Evolutionary conservation across 805 yeast species (phyloP), one percentile per base, ranked within the genome.

Genomic region (Candida maris): DNA sequence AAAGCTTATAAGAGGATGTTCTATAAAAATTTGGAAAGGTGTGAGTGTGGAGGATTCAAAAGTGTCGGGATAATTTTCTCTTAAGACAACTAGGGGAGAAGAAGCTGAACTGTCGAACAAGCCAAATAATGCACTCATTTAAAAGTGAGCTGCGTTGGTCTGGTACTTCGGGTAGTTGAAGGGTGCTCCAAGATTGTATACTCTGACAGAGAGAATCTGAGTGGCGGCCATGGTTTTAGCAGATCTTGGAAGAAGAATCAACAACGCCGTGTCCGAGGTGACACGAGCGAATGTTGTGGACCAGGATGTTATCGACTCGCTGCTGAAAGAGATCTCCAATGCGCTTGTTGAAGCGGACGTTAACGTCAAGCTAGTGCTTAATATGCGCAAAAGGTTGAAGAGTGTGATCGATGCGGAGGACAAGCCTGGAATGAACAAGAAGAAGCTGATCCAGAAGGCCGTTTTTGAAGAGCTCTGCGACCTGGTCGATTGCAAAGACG

Each of bases 281-380:
- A 67, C 85, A 24, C 67, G 69, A 47, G 65, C 85, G 6, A 64
- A 60, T 34, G 81, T 75, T 42, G 85, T 79, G 38, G 72, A 71
- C 45, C 66, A 63, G 24, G 59, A 68, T 19, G 81, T 81, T 10
- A 72, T 84, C 34, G 86, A 81, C 52, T 58, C 58, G 21, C 76
- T 89, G 81, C 66, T 93, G 50, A 91, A 91, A 59, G 95, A 85
- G 51, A 81, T 91, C 34, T 85, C 94, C 40, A 81, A 85, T 41
- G 98, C 98, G 0, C 71, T 91, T 39, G 68, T 93, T 39, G 96
- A 89, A 61, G 74, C 93, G n/a, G 98, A 91, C 62, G 97, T 91
- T 17, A 93, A 93, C 55, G 80, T 93, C 56, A 77, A 75, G 49
- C 70, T 91, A 32, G 98, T 91, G 19, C 78, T 85, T 25, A 73